Evolutionary conservation across 306 rosid genomes (phyloP).

Genomic region (Ammopiptanthus mongolicus): DNA sequence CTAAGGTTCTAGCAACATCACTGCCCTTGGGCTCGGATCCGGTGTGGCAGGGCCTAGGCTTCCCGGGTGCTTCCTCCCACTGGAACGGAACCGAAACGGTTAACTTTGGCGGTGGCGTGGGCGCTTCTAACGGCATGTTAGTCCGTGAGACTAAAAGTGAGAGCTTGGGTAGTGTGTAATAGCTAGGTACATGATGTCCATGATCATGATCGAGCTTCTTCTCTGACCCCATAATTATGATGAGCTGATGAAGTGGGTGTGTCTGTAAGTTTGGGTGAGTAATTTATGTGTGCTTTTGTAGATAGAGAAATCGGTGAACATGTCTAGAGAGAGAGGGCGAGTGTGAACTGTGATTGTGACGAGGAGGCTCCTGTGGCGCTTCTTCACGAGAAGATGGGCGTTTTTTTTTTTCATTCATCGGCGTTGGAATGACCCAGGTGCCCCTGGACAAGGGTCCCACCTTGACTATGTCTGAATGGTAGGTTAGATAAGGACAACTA

Average conservation of each 20-base stretch:
- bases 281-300: constrained; percentile 15
- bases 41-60: constrained; percentile 37
- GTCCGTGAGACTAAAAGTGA: constrained; percentile 32
- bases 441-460: constrained; percentile 16
- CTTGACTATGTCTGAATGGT: background rate
- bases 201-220: background rate
- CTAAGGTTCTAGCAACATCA: constrained; percentile 47
- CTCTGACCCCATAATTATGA: constrained; percentile 12
- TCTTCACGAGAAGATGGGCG: constrained; percentile 61
- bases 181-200: background rate
- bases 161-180: constrained; percentile 30
- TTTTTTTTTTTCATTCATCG: background rate
- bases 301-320: constrained; percentile 14
- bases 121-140: constrained; percentile 25
- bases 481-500: background rate
- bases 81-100: constrained; percentile 59
- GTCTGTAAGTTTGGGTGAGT: background rate
- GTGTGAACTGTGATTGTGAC: constrained; percentile 42
- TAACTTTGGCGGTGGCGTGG: constrained; percentile 48
- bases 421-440: background rate
- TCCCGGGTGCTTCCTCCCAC: constrained; percentile 96
- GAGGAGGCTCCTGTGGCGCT: constrained; percentile 60
- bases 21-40: constrained; percentile 13
- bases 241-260: constrained; percentile 11
- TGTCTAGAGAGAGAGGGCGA: constrained; percentile 7